Evolutionary conservation across 148 eudicot genomes (phyloP), one percentile per base, ranked within the genome.

Genomic region (Chenopodium quinoa): DNA sequence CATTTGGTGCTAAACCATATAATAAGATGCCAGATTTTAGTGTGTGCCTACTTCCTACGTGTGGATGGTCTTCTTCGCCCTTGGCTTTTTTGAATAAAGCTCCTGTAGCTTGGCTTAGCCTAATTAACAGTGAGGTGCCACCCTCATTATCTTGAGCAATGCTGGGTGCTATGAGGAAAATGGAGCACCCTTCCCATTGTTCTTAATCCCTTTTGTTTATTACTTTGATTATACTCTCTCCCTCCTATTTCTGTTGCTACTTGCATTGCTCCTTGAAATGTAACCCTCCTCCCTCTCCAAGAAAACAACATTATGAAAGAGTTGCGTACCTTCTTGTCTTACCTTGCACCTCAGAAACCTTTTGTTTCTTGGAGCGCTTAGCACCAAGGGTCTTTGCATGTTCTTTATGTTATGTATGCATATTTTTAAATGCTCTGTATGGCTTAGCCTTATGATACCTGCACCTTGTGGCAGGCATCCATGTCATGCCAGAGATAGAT

Each of bases 401-500:
- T 27, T 0, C 27, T 27, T 27, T 27, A 27, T 27, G 27, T 27
- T 62, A n/a, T 46, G 23, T 40, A 64, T 63, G 20, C 37, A 47
- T 34, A 23, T 48, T 22, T 32, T 66, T 40, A 58, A 20, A 27
- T 25, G 66, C 19, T 78, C 69, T 65, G 31, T 44, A 19, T 58
- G 80, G 48, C 37, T 52, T 71, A 67, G 44, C 19, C 50, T 75
- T 71, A 32, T 46, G 14, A 25, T n/a, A 9, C 29, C 64, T 77
- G 47, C 77, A 63, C 78, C 27, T 83, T 67, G 74, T 82, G 83
- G 79, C 95, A 96, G 99, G 99, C 34, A 92, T 96, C 83, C 90
- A 96, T 91, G 93, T 96, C 69, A 96, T 96, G 99, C 92, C 99
- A 52, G 99, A 96, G 86, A 90, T 96, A 73, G 99, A 95, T 82